These are phyloP conservation scores for Hericium alpestre DNA, from an alignment of 768 basidiomycete genomes.

Conservation along the genomic window DNA sequence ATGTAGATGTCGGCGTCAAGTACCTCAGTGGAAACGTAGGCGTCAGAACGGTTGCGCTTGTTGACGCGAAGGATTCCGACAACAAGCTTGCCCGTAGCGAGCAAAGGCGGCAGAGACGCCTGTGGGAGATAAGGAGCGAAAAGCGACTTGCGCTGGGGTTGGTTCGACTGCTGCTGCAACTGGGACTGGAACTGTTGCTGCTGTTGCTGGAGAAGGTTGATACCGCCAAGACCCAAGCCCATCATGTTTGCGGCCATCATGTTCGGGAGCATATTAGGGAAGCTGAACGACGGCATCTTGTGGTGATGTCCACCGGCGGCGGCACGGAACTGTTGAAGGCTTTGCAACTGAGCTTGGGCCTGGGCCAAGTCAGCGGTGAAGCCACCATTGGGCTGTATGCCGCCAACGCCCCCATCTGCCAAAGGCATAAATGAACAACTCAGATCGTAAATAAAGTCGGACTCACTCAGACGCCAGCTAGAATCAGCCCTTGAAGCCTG, in stretches of 20 bases:
- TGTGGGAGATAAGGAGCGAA: conserved; percentile 98
- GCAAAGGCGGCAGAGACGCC: conserved; percentile 89
- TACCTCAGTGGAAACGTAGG: conserved; percentile 96
- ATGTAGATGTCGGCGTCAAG: conserved; percentile 98
- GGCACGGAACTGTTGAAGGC: conserved; percentile 92
- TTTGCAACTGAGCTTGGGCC: conserved; percentile 93
- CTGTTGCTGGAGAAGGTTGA: conserved; percentile 83
- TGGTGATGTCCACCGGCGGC: conserved; percentile 90
- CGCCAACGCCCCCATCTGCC: conserved; percentile 67
- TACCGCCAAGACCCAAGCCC: conserved; percentile 74
- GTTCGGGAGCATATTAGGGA: conserved; percentile 96
- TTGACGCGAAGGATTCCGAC: conserved; percentile 96
- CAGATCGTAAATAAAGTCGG: conserved; percentile 5
- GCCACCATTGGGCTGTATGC: conserved; percentile 41
- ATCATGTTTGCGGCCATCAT: conserved; percentile 97
- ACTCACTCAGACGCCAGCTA: conserved; percentile 78
- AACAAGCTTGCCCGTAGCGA: conserved; percentile 94
- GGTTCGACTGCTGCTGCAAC: conserved; percentile 82
- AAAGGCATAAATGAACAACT: not conserved
- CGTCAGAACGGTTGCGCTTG: conserved; percentile 96
- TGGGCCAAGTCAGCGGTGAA: conserved; percentile 85
- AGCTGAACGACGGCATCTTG: conserved; percentile 95
- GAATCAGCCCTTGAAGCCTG: conserved; percentile 68
- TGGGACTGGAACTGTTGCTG: conserved; percentile 94
- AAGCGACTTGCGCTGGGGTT: conserved; percentile 94